phyloP scores from a whole-genome alignment of 306 rosid species.

The Potentilla sterilis region DNA sequence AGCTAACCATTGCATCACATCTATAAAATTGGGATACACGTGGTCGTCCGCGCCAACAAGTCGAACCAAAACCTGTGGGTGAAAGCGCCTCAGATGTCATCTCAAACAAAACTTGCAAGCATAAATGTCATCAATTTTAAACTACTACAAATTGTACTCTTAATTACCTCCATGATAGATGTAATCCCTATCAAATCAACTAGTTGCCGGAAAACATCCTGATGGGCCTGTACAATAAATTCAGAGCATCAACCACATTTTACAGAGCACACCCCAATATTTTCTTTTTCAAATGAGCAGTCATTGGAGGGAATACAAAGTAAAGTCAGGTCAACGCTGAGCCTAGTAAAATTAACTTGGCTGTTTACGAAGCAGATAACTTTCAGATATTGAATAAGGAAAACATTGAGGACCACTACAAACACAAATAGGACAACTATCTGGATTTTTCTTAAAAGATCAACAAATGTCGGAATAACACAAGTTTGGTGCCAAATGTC shows the following conservation, averaged over 20 bases:
- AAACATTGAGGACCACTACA: neutral
- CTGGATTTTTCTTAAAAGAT: neutral
- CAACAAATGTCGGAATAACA: neutral
- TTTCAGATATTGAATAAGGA: neutral
- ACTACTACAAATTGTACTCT: slow-evolving; percentile 6
- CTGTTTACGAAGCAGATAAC: neutral
- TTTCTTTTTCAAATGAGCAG: neutral
- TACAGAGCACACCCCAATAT: neutral
- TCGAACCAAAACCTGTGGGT: slow-evolving; percentile 85
- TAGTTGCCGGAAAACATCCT: slow-evolving; percentile 76
- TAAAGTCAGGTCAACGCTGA: neutral
- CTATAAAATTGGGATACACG: slow-evolving; percentile 84
- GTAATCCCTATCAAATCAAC: slow-evolving; percentile 98
- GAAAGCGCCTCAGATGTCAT: slow-evolving; percentile 25
- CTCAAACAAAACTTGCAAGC: slow-evolving; percentile 16
- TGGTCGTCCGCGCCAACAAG: slow-evolving; percentile 95
- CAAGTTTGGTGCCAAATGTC: neutral
- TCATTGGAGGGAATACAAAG: neutral
- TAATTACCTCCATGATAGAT: slow-evolving; percentile 94
- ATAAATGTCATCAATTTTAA: neutral
- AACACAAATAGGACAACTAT: neutral
- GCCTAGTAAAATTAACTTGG: neutral
- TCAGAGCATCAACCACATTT: slow-evolving; percentile 19
- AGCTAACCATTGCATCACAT: slow-evolving; percentile 97
- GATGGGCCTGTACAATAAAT: slow-evolving; percentile 68